Conservation (phyloP, 176 grass and related monocot species). For the Chloris gayana region DNA sequence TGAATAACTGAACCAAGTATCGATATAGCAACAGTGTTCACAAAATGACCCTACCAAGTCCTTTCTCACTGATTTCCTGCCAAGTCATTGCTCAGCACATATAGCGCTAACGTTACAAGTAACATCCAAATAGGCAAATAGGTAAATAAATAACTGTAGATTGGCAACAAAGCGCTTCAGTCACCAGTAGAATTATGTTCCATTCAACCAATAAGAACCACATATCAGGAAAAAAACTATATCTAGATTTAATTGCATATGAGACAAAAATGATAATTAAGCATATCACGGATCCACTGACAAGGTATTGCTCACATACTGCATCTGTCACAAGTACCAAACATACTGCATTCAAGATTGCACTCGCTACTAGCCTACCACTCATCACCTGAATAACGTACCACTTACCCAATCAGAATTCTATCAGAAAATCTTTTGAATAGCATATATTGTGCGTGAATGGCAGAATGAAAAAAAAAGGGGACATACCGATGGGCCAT, state of each 20-base stretch:
- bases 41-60: background rate
- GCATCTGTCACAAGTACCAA: background rate
- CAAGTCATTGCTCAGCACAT: background rate
- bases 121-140: background rate
- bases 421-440: background rate
- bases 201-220: slow-evolving; percentile 15
- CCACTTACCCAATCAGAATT: slow-evolving; percentile 7
- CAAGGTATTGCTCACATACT: background rate
- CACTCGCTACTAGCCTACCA: background rate
- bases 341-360: background rate
- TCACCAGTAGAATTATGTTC: background rate
- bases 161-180: background rate
- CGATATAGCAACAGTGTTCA: slow-evolving; percentile 5
- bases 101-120: background rate
- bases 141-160: background rate
- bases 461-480: slow-evolving; percentile 19
- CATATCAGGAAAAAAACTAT: slow-evolving; percentile 21
- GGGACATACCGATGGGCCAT: slow-evolving; percentile 50
- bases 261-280: slow-evolving; percentile 18
- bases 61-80: background rate
- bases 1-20: background rate
- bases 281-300: background rate
- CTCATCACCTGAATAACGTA: background rate
- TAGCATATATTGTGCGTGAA: background rate
- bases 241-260: background rate